Percentiles rank a stretch among this genome's conserved stretches.
These are phyloP conservation scores for Scheffersomyces stambukii DNA, from an alignment of 1,139 yeast species.

Conservation along the genomic window DNA sequence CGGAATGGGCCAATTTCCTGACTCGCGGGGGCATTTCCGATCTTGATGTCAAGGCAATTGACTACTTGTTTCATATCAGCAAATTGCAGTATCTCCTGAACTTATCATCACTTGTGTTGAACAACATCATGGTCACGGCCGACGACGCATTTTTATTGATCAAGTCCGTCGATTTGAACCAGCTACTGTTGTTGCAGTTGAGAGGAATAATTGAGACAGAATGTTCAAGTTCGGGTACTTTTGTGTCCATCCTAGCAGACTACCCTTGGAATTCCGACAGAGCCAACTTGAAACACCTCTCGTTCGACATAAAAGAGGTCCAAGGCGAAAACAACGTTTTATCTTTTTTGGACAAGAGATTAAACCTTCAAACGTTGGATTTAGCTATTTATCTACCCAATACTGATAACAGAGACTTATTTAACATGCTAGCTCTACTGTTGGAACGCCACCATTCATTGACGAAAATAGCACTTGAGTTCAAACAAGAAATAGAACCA, in stretches of 20 bases:
- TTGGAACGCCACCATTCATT: too few species aligned
- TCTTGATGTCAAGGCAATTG: conserved; percentile 1
- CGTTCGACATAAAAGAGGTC: conserved; percentile 44
- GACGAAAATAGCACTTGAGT: too few species aligned
- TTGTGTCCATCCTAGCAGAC: too few species aligned
- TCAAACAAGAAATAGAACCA: too few species aligned
- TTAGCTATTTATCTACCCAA: too few species aligned
- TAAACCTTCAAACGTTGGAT: too few species aligned
- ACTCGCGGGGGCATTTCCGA: neutral
- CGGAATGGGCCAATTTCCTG: neutral
- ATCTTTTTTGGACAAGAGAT: too few species aligned
- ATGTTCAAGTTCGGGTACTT: neutral
- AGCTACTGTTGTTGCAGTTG: conserved; percentile 21
- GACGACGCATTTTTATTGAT: conserved; percentile 20
- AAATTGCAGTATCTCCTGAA: conserved; percentile 12
- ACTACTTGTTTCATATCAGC: conserved; percentile 11
- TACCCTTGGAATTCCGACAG: too few species aligned
- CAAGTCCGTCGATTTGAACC: conserved; percentile 17
- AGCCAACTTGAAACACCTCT: conserved; percentile 22
- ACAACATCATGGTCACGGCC: conserved; percentile 21
- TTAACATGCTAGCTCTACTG: too few species aligned
- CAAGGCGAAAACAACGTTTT: too few species aligned
- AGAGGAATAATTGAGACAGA: conserved; percentile 23
- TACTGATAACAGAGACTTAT: too few species aligned
- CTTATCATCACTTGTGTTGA: conserved; percentile 22